A percentile compares a stretch with the other conserved stretches of the same genome.
phyloP scores from a whole-genome alignment of 768 basidiomycete species.

The Rhodocollybia butyracea region DNA sequence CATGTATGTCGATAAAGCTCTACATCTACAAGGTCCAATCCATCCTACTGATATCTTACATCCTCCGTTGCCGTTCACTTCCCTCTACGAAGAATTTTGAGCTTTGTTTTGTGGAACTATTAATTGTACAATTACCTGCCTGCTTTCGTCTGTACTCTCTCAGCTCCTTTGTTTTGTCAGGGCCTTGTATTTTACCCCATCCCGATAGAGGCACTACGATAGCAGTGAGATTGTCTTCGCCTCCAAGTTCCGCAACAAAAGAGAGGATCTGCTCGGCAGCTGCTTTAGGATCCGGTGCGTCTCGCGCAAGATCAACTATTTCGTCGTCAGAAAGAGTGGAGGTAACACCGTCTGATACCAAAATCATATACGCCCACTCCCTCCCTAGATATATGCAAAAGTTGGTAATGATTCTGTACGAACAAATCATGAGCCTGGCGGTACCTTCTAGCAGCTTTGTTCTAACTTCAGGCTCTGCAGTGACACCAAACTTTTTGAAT shows the following conservation, averaged over 20 bases:
- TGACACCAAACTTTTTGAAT: constrained; percentile 88
- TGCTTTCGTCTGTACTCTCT: constrained; percentile 75
- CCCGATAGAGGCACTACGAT: constrained; percentile 90
- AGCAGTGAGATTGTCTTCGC: constrained; percentile 89
- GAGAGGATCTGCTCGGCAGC: constrained; percentile 83
- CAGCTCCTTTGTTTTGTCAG: constrained; percentile 78
- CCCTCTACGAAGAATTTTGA: constrained; percentile 40
- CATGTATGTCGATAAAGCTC: background rate
- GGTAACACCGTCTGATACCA: constrained; percentile 93
- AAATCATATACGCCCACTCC: constrained; percentile 83
- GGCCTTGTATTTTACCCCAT: constrained; percentile 81
- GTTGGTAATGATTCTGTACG: background rate
- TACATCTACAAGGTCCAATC: background rate
- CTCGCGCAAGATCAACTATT: constrained; percentile 84
- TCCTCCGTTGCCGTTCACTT: constrained; percentile 61
- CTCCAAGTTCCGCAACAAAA: constrained; percentile 85
- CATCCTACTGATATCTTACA: constrained; percentile 36
- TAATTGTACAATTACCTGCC: constrained; percentile 29
- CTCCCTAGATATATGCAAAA: constrained; percentile 43
- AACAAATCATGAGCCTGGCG: constrained; percentile 8
- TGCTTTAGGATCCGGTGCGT: constrained; percentile 62
- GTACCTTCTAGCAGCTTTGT: constrained; percentile 73
- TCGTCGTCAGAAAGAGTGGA: constrained; percentile 92
- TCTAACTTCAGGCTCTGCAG: constrained; percentile 87
- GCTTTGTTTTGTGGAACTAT: background rate